Conservation (phyloP, 176 grass and related monocot genomes). For the Avena insularis region DNA sequence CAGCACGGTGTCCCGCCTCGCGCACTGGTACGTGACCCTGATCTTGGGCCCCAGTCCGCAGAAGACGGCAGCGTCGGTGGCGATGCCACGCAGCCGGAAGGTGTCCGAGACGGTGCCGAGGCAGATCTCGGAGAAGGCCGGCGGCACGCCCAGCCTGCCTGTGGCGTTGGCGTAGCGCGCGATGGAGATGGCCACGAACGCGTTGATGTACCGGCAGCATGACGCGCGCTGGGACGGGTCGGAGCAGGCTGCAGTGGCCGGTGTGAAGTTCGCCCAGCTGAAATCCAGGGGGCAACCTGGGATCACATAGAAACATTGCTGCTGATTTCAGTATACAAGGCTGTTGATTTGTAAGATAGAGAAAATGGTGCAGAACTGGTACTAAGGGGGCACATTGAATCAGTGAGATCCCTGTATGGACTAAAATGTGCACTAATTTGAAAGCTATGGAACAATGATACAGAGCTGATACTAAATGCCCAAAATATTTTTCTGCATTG, state of each 20-base stretch:
- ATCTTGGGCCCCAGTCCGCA: conserved; percentile 94
- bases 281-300: conserved; percentile 65
- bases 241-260: conserved; percentile 62
- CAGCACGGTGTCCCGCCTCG: conserved; percentile 73
- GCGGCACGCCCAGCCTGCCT: conserved; percentile 79
- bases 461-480: no score
- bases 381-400: no score
- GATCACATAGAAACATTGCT: no score
- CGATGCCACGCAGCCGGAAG: conserved; percentile 74
- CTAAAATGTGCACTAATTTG: no score
- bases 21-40: conserved; percentile 88
- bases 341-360: no score
- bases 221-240: conserved; percentile 63
- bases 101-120: conserved; percentile 65
- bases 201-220: conserved; percentile 97
- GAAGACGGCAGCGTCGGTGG: conserved; percentile 54
- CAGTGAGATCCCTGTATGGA: no score
- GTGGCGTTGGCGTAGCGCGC: conserved; percentile 84
- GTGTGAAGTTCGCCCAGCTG: conserved; percentile 91
- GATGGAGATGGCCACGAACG: conserved; percentile 88
- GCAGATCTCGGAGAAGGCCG: conserved; percentile 81
- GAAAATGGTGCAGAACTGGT: no score
- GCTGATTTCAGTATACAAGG: no score
- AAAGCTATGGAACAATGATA: no score
- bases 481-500: no score